Conservation (phyloP, 805 yeast genomes). For the Sungouiella blattae region DNA sequence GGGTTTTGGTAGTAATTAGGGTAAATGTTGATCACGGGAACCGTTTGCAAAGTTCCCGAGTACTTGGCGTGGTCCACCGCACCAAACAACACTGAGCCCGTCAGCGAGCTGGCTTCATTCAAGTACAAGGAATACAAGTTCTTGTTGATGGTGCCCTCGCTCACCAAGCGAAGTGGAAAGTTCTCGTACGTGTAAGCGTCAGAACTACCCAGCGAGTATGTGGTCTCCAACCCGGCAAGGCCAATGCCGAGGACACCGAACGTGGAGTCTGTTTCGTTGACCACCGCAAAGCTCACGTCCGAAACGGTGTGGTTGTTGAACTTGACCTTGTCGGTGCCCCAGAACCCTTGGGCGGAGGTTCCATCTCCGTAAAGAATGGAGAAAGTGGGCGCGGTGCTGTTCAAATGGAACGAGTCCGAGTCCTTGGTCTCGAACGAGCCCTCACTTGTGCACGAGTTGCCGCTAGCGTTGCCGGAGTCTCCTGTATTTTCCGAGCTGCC, state of each 20-base stretch:
- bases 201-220: conserved; percentile 25
- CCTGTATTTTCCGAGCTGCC: no score
- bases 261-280: conserved; percentile 57
- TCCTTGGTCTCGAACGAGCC: conserved; percentile 46
- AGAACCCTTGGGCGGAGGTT: conserved; percentile 45
- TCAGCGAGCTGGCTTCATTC: conserved; percentile 30
- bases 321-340: conserved; percentile 60
- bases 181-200: conserved; percentile 49
- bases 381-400: conserved; percentile 40
- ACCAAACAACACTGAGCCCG: conserved; percentile 40
- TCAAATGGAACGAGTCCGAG: conserved; percentile 38
- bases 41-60: conserved; percentile 24
- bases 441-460: conserved; percentile 40
- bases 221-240: conserved; percentile 62
- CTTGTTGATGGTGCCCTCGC: conserved; percentile 53
- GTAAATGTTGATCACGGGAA: conserved; percentile 42
- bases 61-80: conserved; percentile 43
- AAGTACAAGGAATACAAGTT: conserved; percentile 63
- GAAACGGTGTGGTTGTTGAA: conserved; percentile 48
- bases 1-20: conserved; percentile 21
- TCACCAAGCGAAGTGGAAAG: conserved; percentile 59
- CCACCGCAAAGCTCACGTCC: conserved; percentile 69
- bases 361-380: conserved; percentile 47
- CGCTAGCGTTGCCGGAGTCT: not conserved
- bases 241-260: conserved; percentile 78